These are phyloP conservation scores for Inosperma sp. DNA, from an alignment of 768 basidiomycete species.

Conservation along the genomic window DNA sequence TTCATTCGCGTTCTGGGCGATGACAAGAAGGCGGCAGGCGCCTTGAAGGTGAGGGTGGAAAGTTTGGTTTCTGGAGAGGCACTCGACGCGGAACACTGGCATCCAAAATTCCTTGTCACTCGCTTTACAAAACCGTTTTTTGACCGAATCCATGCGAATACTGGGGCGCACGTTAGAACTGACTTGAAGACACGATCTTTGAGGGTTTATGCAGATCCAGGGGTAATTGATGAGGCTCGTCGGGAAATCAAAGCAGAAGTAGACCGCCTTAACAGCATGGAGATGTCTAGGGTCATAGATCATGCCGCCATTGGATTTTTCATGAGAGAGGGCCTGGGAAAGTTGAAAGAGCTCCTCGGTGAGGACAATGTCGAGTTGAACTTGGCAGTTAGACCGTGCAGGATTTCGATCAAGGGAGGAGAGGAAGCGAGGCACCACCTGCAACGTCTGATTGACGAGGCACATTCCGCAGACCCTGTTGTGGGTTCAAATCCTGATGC, in stretches of 20 bases:
- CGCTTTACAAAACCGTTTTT: constrained; percentile 32
- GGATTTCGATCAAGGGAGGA: constrained; percentile 49
- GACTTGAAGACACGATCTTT: constrained; percentile 45
- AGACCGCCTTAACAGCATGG: constrained; percentile 39
- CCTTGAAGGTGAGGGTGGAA: constrained; percentile 58
- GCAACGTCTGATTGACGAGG: constrained; percentile 41
- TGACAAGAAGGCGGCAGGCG: constrained; percentile 49
- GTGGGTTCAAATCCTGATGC: constrained; percentile 5
- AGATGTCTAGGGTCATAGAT: constrained; percentile 28
- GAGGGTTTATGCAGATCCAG: constrained; percentile 41
- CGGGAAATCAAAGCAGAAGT: constrained; percentile 44
- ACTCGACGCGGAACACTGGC: constrained; percentile 45
- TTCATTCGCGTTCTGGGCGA: constrained; percentile 46
- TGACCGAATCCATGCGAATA: constrained; percentile 15
- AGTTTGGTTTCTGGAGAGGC: constrained; percentile 47
- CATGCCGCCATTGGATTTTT: constrained; percentile 46
- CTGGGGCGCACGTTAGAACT: constrained; percentile 39
- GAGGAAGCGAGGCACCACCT: constrained; percentile 51
- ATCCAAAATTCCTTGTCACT: constrained; percentile 34
- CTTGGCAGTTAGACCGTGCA: constrained; percentile 31
- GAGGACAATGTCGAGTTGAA: constrained; percentile 49
- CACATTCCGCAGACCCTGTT: constrained; percentile 17
- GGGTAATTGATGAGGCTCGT: constrained; percentile 39
- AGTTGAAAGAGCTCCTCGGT: constrained; percentile 49
- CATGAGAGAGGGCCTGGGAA: constrained; percentile 44